A percentile compares a stretch with the other conserved stretches of the same genome.
Evolutionary conservation across 306 rosid species (phyloP).

Genomic region (Dicorynia guianensis): DNA sequence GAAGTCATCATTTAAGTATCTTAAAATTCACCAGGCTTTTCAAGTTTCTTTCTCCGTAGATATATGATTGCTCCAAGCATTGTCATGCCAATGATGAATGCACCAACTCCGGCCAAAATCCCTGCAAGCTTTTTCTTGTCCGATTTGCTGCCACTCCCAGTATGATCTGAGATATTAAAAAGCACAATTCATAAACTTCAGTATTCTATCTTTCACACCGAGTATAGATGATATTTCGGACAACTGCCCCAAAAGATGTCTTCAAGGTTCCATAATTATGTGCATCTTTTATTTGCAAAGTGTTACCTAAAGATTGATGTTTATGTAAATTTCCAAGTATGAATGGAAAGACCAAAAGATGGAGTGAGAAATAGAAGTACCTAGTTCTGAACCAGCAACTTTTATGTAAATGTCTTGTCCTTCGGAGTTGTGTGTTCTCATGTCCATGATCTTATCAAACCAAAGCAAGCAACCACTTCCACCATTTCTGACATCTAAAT

Average conservation of each 20-base stretch:
- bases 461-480: slow-evolving; percentile 45
- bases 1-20: no score
- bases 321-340: background rate
- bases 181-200: no score
- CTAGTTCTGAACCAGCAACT: slow-evolving; percentile 21
- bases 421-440: background rate
- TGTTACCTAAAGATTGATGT: no score
- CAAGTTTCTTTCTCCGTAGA: background rate
- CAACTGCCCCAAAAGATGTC: no score
- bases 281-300: no score
- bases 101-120: background rate
- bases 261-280: no score
- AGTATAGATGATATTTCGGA: no score
- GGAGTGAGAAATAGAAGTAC: background rate
- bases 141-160: background rate
- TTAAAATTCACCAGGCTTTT: background rate
- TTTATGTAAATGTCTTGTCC: slow-evolving; percentile 42
- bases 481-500: background rate
- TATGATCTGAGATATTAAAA: background rate
- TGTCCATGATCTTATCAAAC: slow-evolving; percentile 35
- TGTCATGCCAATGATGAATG: background rate
- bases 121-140: background rate
- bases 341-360: background rate
- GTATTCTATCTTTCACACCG: no score
- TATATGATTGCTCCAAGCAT: slow-evolving; percentile 1